Conservation (phyloP, 1,284 basidiomycete species). For the Ceraceosorus guamensis region DNA sequence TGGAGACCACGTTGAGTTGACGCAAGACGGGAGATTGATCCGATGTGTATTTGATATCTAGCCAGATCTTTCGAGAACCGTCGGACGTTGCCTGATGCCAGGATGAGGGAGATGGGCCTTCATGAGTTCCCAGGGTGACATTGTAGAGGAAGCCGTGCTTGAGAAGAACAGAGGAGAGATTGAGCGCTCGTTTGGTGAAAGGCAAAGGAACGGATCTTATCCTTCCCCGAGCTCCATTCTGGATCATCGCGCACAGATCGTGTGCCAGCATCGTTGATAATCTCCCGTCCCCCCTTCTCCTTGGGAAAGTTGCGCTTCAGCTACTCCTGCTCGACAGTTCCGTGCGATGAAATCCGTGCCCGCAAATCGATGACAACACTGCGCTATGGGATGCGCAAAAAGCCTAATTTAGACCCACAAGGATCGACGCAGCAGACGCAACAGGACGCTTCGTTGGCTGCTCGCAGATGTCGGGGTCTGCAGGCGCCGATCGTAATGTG, state of each 20-base stretch:
- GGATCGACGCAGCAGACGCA: too few relatives aligned
- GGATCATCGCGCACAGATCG: conserved; percentile 71
- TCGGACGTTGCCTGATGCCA: conserved; percentile 54
- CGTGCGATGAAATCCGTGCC: too few relatives aligned
- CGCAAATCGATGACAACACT: too few relatives aligned
- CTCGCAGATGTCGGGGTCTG: too few relatives aligned
- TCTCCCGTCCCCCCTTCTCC: too few relatives aligned
- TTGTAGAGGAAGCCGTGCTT: conserved; percentile 75
- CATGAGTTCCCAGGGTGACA: conserved; percentile 68
- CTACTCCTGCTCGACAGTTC: too few relatives aligned
- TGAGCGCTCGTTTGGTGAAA: conserved; percentile 73
- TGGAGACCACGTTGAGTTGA: conserved; percentile 65
- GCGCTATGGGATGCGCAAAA: too few relatives aligned
- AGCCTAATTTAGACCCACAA: too few relatives aligned
- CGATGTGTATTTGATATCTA: conserved; percentile 72
- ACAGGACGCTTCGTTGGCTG: too few relatives aligned
- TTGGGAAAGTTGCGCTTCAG: too few relatives aligned
- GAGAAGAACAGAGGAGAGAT: conserved; percentile 73
- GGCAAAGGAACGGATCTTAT: conserved; percentile 65
- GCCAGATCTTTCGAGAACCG: conserved; percentile 60
- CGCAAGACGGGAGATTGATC: conserved; percentile 72
- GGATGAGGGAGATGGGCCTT: conserved; percentile 51
- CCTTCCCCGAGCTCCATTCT: conserved; percentile 79
- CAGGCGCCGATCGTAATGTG: too few relatives aligned
- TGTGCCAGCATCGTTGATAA: conserved; percentile 52